Evolutionary conservation across 805 yeast genomes (phyloP).

Genomic region (Spathaspora sp.): DNA sequence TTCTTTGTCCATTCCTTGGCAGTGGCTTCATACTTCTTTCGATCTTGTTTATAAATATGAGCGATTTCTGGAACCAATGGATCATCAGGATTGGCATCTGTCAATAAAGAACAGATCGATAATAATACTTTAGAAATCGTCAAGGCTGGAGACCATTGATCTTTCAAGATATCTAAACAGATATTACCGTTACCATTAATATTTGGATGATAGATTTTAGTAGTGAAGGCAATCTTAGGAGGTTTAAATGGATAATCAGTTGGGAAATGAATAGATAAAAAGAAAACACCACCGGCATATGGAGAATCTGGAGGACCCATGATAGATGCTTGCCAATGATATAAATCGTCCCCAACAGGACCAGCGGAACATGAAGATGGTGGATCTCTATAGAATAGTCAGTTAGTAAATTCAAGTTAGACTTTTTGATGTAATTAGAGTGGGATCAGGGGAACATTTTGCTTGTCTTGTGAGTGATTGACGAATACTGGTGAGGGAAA

Average conservation of each 20-base stretch:
- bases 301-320: slow-evolving; percentile 98
- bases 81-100: slow-evolving; percentile 98
- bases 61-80: slow-evolving; percentile 99
- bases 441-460: not conserved
- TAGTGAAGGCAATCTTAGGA: slow-evolving; percentile 83
- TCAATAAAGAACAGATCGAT: slow-evolving; percentile 90
- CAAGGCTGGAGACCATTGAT: slow-evolving; percentile 98
- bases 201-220: slow-evolving; percentile 96
- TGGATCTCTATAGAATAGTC: slow-evolving; percentile 66
- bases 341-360: slow-evolving; percentile 95
- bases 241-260: slow-evolving; percentile 99
- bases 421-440: not conserved
- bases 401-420: not conserved
- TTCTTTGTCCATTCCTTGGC: slow-evolving; percentile 99
- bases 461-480: not conserved
- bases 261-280: slow-evolving; percentile 95
- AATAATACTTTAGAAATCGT: slow-evolving; percentile 93
- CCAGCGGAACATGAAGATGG: slow-evolving; percentile 99
- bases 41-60: slow-evolving; percentile 90
- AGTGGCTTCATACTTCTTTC: slow-evolving; percentile 90
- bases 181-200: slow-evolving; percentile 94
- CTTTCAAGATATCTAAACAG: slow-evolving; percentile 94
- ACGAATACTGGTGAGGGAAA: not conserved
- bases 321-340: slow-evolving; percentile 99
- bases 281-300: slow-evolving; percentile 88